These are phyloP conservation scores for Mycena kentingensis DNA, from an alignment of 768 basidiomycete genomes.

Conservation along the genomic window DNA sequence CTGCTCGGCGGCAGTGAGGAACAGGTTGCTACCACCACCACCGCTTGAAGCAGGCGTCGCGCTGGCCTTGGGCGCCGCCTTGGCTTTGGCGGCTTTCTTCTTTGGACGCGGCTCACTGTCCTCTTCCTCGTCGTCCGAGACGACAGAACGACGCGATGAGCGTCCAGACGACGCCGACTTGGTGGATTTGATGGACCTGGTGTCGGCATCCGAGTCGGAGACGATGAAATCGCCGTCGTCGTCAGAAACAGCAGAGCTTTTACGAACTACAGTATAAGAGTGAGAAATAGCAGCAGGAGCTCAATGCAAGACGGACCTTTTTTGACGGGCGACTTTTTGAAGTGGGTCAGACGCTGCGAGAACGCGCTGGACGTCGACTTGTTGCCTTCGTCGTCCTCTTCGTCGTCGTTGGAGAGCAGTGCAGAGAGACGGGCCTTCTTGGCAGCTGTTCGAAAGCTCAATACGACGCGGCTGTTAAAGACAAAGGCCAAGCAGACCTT, in stretches of 20 bases:
- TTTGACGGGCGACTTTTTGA: constrained; percentile 64
- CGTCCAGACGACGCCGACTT: constrained; percentile 55
- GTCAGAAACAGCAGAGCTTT: constrained; percentile 43
- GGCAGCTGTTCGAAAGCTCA: constrained; percentile 19
- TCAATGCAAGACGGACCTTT: constrained; percentile 37
- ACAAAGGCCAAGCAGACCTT: constrained; percentile 28
- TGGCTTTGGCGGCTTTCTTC: constrained; percentile 34
- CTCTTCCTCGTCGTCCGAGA: constrained; percentile 40
- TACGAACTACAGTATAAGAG: constrained; percentile 37
- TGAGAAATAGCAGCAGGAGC: constrained; percentile 1
- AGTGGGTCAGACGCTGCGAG: constrained; percentile 60
- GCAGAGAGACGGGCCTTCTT: constrained; percentile 67
- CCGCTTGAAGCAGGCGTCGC: constrained; percentile 23
- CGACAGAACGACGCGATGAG: constrained; percentile 45
- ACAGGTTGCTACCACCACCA: constrained; percentile 39
- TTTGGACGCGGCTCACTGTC: constrained; percentile 41
- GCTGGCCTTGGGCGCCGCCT: constrained; percentile 29
- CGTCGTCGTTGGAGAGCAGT: constrained; percentile 49
- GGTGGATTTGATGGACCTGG: constrained; percentile 49
- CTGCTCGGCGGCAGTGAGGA: constrained; percentile 84
- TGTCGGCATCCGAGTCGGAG: constrained; percentile 59
- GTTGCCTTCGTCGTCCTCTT: constrained; percentile 46
- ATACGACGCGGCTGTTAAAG: neutral
- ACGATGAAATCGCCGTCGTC: constrained; percentile 78
- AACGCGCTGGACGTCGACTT: constrained; percentile 42